Evolutionary conservation across 495 filamentous ascomycete species (phyloP), one percentile per base, ranked within the genome.

Genomic region (Amphirosellinia nigrospora): DNA sequence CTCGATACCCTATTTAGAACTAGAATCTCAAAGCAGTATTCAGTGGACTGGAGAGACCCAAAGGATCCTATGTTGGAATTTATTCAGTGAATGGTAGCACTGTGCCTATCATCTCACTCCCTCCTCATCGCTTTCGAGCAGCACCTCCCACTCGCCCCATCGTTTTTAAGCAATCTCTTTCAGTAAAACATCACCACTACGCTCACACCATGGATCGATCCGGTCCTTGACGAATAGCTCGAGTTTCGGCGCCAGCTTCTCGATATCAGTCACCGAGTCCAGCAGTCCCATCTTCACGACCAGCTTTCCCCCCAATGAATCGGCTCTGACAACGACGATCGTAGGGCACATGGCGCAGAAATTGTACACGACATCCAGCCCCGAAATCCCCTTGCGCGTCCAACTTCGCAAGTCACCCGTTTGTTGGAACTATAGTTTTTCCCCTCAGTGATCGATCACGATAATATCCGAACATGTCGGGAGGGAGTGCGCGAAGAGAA

Each of bases 161-260:
- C 16, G 26, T 30, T 16, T 39, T 46, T 64, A 50, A 34, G 2
- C 23, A 7, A 21, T 13, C 10, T 65, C 63, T 30, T 65, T 52
- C 46, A 65, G 21, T 26, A 53, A 15, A 53, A 53, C 63, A 48
- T 65, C 46, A 26, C 21, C 13, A 32, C 46, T 41, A 30, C 63
- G 63, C 63, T 65, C 63, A 6, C 63, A 65, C 63, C 63, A 65
- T 21, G 63, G 21, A 65, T 53, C 46, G 5, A 65, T 65, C 13
- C 63, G 19, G 45, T 65, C 63, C 46, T 65, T 65, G 63, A 65
- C 46, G 32, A 65, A 65, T 4, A 65, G 41, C 63, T 65, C 63
- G 3, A 39, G n/a, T 10, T 28, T 8, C 5, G 50, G 50, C n/a
- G 36, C 10, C 15, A 58, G 52, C 28, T 41, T 67, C 64, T 58